Evolutionary conservation across 1,139 yeast genomes (phyloP), one percentile per base, ranked within the genome.

Genomic region (Protomyces gravidus): DNA sequence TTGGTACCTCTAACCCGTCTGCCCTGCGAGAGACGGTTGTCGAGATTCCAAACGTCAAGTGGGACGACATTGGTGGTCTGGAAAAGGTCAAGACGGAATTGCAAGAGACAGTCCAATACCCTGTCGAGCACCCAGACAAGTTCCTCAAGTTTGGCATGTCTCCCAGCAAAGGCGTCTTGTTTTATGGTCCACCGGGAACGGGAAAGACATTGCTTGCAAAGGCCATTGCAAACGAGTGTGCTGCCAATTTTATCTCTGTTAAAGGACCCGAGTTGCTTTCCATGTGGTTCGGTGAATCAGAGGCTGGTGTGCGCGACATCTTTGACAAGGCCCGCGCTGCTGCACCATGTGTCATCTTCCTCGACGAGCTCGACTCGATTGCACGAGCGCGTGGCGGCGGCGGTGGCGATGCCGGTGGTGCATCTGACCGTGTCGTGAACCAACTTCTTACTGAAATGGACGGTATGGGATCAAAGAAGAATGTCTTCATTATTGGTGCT

Each of bases 271-370:
- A 92, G 76, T 81, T 90, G 71, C 81, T 92, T 71, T 87, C 96
- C 76, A 92, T 90, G 97, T 92, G 96, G 95, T 89, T 89, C 72
- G 98, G 98, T 80, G 97, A 92, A 77, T 88, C 96, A 21, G 98
- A 92, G 76, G 88, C 96, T 51, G 89, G 89, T 72, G 89, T 92
- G 69, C 86, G 97, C 76, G 97, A 90, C 74, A 90, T 92, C 69
- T 92, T 92, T 70, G 97, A 90, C 76, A 90, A 90, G 76, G 98
- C 98, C 19, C 84, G 97, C 76, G 97, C 97, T 60, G 97, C 97
- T 62, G 97, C 97, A 7, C 98, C 98, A 69, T 89, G 97, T 52
- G 97, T 92, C 65, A 96, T 92, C 49, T 92, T 92, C 77, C 82
- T 92, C 70, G 98, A 92, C 78, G 98, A 92, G 77, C 82, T 92